Conservation (phyloP, 768 basidiomycete genomes). For the Tylopilus vinaceipallidus region DNA sequence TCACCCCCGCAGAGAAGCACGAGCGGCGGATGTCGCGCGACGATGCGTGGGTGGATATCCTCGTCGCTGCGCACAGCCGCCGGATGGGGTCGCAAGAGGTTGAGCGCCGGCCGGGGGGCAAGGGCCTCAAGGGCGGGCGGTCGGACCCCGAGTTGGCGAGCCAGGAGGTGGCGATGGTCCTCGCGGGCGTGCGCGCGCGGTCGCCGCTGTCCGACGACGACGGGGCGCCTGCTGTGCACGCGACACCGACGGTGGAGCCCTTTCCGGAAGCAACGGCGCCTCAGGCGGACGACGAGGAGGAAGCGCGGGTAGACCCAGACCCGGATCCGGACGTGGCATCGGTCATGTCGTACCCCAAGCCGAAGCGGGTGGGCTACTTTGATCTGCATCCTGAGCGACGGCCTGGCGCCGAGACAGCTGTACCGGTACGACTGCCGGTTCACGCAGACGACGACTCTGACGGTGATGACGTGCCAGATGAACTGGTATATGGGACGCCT, state of each 20-base stretch:
- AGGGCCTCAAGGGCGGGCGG: constrained; percentile 35
- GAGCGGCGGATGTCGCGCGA: constrained; percentile 49
- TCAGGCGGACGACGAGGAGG: constrained; percentile 40
- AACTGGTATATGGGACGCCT: constrained; percentile 32
- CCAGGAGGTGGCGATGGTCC: constrained; percentile 68
- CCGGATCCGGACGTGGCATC: constrained; percentile 48
- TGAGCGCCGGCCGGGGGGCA: constrained; percentile 31
- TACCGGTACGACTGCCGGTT: constrained; percentile 27
- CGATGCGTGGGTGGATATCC: constrained; percentile 87
- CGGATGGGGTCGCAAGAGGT: constrained; percentile 58
- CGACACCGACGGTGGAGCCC: constrained; percentile 17
- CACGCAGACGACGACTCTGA: constrained; percentile 34
- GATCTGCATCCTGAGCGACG: constrained; percentile 76
- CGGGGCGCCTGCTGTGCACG: constrained; percentile 29
- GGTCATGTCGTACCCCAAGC: constrained; percentile 35
- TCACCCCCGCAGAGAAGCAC: constrained; percentile 41
- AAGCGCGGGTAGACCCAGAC: too few species aligned
- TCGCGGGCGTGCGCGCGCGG: constrained; percentile 51
- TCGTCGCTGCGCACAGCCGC: constrained; percentile 58
- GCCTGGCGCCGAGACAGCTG: constrained; percentile 25
- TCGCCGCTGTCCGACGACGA: constrained; percentile 42
- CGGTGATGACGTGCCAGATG: constrained; percentile 35
- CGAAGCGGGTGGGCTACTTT: constrained; percentile 62
- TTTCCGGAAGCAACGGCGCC: neutral
- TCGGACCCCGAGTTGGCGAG: constrained; percentile 71